Evolutionary conservation across 2,329 filamentous ascomycete species (phyloP), one percentile per base, ranked within the genome.

Genomic region (Trichophyton rubrum): DNA sequence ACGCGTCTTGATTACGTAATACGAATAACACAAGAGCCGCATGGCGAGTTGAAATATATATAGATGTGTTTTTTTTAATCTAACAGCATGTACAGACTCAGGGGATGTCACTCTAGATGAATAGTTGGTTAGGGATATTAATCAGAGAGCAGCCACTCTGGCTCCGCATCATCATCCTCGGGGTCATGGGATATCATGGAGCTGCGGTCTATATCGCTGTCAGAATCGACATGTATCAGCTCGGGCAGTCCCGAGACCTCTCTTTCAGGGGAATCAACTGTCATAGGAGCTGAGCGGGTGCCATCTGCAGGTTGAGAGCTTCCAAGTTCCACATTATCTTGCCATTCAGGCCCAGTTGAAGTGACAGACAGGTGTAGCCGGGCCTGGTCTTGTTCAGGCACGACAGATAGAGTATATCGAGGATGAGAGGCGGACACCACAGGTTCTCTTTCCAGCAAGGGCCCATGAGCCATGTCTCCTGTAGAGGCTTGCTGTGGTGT

Each of bases 141-240:
- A 65, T 72, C 70, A 59, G 67, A 75, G 64, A 79, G 70, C 56
- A 86, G 69, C 83, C 83, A 86, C 49, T 85, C 82, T 2, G 83
- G 83, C 64, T 85, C 82, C 1, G 82, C 82, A 68, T 85, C 83
- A 57, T 85, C 82, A 65, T 86, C 83, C 35, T 85, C 83, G 0
- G 83, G 83, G 66, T 86, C 83, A 65, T 85, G 80, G 1, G 82
- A 82, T 6, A 82, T 70, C 55, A 85, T 67, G 3, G 81, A 84
- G 0, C 76, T 78, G 45, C 73, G 61, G 40, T 64, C 69, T 17
- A 72, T 69, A 56, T 75, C 70, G 49, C 66, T 71, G 60, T 68
- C 70, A 24, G 68, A 68, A 45, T 69, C 68, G 33, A 66, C 64
- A 15, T 64, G 62, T 20, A 61, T 56, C 13, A 62, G 33, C 33